Conservation (phyloP, 768 basidiomycete genomes). For the Russula virescens region DNA sequence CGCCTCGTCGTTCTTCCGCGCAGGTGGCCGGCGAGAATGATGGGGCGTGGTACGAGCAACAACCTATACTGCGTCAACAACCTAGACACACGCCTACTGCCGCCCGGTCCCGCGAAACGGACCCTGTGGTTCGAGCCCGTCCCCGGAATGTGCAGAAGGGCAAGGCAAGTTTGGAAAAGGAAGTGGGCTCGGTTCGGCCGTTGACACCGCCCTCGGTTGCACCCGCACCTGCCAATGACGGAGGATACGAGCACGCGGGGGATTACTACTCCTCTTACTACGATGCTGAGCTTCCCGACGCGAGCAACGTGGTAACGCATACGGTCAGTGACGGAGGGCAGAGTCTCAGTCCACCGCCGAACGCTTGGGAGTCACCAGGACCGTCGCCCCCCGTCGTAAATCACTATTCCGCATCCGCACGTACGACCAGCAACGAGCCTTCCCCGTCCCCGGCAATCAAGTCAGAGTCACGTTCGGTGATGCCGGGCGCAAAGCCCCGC, state of each 20-base stretch:
- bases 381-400: neutral
- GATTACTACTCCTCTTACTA: slow-evolving; percentile 3
- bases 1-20: neutral
- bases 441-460: slow-evolving; percentile 4
- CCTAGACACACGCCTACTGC: neutral
- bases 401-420: neutral
- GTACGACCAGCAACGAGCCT: neutral
- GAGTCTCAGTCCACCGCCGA: slow-evolving; percentile 4
- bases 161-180: neutral
- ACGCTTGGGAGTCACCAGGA: slow-evolving; percentile 1
- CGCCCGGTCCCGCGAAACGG: neutral
- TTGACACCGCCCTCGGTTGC: no score
- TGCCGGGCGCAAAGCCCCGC: slow-evolving; percentile 29
- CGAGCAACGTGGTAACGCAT: neutral
- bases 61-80: neutral
- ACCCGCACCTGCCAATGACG: neutral
- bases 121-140: neutral
- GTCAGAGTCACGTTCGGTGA: neutral
- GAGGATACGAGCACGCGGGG: neutral
- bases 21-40: neutral
- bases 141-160: neutral
- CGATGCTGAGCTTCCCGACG: neutral
- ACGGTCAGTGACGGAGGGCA: neutral
- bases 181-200: neutral
- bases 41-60: neutral